These are phyloP conservation scores for Pythium brassicae DNA, from an alignment of 352 stramenopile species.

Conservation along the genomic window DNA sequence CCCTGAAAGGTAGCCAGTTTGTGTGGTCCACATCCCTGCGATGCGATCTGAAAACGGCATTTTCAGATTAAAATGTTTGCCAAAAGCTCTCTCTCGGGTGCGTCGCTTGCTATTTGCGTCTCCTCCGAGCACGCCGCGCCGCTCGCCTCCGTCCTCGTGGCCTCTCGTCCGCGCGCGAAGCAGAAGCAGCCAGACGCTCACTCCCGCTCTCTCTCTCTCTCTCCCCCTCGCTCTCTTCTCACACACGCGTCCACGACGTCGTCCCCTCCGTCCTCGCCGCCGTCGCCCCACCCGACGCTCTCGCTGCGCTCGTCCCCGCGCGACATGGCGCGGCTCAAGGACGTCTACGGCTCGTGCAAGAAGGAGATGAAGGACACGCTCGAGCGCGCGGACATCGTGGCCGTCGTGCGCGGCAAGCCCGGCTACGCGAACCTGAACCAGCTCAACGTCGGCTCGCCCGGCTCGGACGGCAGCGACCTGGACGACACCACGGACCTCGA, in stretches of 20 bases:
- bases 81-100: too few species aligned
- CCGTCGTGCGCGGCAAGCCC: constrained; percentile 65
- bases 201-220: too few species aligned
- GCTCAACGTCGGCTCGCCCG: constrained; percentile 70
- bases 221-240: neutral
- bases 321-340: constrained; percentile 62
- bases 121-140: too few species aligned
- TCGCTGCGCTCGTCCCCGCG: constrained; percentile 1
- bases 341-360: constrained; percentile 70
- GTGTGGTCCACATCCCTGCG: too few species aligned
- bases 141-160: too few species aligned
- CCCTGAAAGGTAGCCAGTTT: too few species aligned
- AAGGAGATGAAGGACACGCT: constrained; percentile 81
- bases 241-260: neutral
- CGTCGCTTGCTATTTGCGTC: too few species aligned
- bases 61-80: too few species aligned
- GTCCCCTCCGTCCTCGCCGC: neutral
- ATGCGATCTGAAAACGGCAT: too few species aligned
- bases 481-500: constrained; percentile 78
- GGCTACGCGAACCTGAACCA: constrained; percentile 84
- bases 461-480: constrained; percentile 72
- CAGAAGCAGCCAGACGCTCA: too few species aligned
- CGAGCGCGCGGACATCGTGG: constrained; percentile 59
- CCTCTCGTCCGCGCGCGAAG: too few species aligned
- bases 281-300: neutral